Evolutionary conservation across 2,329 filamentous ascomycete species (phyloP), one percentile per base, ranked within the genome.

Genomic region (Fonsecaea nubica): DNA sequence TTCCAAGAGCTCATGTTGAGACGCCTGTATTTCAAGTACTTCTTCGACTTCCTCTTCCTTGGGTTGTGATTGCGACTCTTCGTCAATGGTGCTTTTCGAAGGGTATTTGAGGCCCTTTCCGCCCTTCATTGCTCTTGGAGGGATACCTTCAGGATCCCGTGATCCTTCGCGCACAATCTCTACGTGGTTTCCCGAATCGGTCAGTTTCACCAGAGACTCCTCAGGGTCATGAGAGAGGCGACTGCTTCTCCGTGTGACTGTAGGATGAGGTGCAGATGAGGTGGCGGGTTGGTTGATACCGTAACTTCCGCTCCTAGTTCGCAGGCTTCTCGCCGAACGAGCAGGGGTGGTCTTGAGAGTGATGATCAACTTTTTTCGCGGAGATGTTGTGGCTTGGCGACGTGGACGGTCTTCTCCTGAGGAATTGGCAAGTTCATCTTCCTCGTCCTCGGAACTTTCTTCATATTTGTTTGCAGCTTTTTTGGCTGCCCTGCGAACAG

Each of bases 191-290:
- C 87, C 87, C 7, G 86, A 88, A 69, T 86, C 84, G 2, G 86
- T 85, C 53, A 89, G 77, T 15, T 84, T 85, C 54, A 87, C 77
- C 13, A 89, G 81, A 38, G 85, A 82, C 40, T 85, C 83, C 32
- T 85, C 82, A 3, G 84, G 79, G 69, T 86, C 85, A 68, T 86
- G 85, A 30, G 83, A 87, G 18, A 86, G 80, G 54, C 87, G 86
- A 73, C 85, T 87, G 69, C 83, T 87, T 68, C 86, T 82, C 69
- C 87, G 74, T 15, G 57, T 72, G 38, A 21, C 63, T 61, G 10
- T 62, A 30, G 58, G 63, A 73, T 69, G 66, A 80, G 72, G 68
- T 66, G 59, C 72, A 65, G 63, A 74, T 64, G 56, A 68, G 38
- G 54, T 76, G 69, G 65, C 68, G 56, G 45, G 67, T 65, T 50